Conservation (phyloP, 2,329 filamentous ascomycete species). For the Ilyonectria destructans region DNA sequence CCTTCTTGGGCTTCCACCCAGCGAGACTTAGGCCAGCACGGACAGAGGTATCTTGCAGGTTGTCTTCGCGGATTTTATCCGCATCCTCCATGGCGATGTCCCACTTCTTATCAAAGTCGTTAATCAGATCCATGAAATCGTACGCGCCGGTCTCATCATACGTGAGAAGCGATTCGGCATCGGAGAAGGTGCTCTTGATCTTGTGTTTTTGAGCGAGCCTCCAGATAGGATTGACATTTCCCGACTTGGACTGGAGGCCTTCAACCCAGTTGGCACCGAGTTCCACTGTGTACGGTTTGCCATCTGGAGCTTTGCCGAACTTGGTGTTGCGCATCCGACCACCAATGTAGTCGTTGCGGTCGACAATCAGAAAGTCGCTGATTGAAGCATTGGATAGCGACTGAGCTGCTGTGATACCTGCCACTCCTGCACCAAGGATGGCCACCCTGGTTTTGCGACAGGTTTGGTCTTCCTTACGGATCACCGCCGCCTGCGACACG, state of each 20-base stretch:
- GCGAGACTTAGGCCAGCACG: constrained; percentile 72
- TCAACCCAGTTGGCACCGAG: constrained; percentile 78
- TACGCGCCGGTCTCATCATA: constrained; percentile 72
- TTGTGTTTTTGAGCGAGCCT: constrained; percentile 73
- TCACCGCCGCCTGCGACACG: constrained; percentile 30
- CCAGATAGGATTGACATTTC: constrained; percentile 75
- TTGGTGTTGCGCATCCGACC: constrained; percentile 72
- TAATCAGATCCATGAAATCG: constrained; percentile 67
- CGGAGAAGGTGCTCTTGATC: constrained; percentile 70
- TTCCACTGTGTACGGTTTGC: constrained; percentile 72
- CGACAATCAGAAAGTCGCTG: constrained; percentile 76
- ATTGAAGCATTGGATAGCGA: constrained; percentile 74
- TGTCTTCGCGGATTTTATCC: constrained; percentile 70
- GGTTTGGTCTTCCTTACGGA: constrained; percentile 28
- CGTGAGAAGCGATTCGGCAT: constrained; percentile 72
- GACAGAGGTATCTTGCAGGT: constrained; percentile 74
- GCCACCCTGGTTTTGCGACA: constrained; percentile 54
- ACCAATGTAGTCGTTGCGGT: constrained; percentile 75
- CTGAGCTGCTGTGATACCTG: constrained; percentile 77
- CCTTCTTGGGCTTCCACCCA: constrained; percentile 73
- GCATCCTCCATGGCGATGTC: constrained; percentile 65
- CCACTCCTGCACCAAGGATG: constrained; percentile 70
- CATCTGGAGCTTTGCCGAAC: constrained; percentile 68
- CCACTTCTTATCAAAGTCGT: constrained; percentile 66
- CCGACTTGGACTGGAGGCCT: constrained; percentile 38